Percentiles rank a stretch among this genome's conserved stretches.
phyloP scores from a whole-genome alignment of 306 rosid genomes.

The Pyrus communis region DNA sequence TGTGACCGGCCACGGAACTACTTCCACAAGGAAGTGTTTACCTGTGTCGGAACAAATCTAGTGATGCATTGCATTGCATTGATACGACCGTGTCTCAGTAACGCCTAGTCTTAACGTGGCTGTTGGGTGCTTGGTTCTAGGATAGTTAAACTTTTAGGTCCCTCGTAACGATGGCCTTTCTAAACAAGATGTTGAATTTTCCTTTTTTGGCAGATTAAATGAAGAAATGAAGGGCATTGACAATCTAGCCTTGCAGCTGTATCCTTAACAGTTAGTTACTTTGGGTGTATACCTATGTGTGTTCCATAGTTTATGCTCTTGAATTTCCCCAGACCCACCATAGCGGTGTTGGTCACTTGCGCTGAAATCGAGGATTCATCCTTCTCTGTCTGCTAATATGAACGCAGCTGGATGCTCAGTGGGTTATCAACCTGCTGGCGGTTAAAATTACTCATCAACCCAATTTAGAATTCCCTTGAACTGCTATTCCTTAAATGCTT shows the following conservation, averaged over 20 bases:
- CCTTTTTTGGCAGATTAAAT: conserved; percentile 50
- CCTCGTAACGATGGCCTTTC: not conserved
- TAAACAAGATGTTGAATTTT: not conserved
- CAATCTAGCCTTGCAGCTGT: conserved; percentile 62
- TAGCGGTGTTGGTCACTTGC: not conserved
- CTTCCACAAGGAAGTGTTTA: not conserved
- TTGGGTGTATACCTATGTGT: not conserved
- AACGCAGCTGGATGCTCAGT: not conserved
- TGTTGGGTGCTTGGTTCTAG: not conserved
- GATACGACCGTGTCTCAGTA: not conserved
- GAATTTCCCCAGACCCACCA: not conserved
- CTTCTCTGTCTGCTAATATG: not conserved
- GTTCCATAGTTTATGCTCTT: not conserved
- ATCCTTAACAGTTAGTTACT: conserved; percentile 30
- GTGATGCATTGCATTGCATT: not conserved
- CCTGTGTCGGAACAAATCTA: not conserved
- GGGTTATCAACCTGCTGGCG: not conserved
- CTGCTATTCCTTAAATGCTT: not conserved
- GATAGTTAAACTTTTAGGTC: not conserved
- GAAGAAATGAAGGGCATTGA: conserved; percentile 78
- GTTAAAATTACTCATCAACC: not conserved
- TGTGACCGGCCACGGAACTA: not conserved
- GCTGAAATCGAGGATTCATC: not conserved
- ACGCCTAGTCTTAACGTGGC: not conserved
- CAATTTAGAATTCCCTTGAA: not conserved